Evolutionary conservation across 495 filamentous ascomycete species (phyloP), one percentile per base, ranked within the genome.

Genomic region (Xylaria sp.): DNA sequence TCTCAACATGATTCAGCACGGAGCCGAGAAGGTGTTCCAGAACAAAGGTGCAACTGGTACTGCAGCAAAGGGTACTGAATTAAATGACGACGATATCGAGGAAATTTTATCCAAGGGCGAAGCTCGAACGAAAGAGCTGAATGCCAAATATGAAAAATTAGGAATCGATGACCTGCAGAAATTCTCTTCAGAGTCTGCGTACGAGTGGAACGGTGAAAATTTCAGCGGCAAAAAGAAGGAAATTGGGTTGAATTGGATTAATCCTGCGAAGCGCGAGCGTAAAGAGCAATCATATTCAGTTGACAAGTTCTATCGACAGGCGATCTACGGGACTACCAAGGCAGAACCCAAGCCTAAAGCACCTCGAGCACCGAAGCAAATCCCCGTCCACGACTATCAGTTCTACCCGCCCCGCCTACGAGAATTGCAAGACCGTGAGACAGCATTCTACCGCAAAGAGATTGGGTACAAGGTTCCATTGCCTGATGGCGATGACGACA

Each of bases 241-340:
- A 53, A 93, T 99, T 71, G 94, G 94, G 46, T 87, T 97, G 40
- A 97, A 86, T 77, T 99, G 97, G 97, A 99, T 99, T 84, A 97
- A 99, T 76, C 97, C 97, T 3, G 90, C 96, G 24, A 99, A 98
- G 85, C 95, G 97, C 75, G 97, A 99, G 82, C 92, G 97, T 64
- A 99, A 98, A 82, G 96, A 99, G 78, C 93, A 97, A 78, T 92
- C 92, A 35, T 99, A 99, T 75, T 97, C 95, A 0, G 97, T 98
- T 81, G 97, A 99, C 80, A 97, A 97, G 82, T 99, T 98, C 83
- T 99, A 98, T 81, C 93, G 95, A 70, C 90, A 95, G 73, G 94
- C 95, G 33, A 83, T 99, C 69, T 81, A 81, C 44, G 78, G 78
- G 17, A 88, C 91, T 52, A 97, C 93, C 8, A 92, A 92, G 8